These are phyloP conservation scores for Petasospora rhodanensis DNA, from an alignment of 1,139 yeast genomes.

Conservation along the genomic window DNA sequence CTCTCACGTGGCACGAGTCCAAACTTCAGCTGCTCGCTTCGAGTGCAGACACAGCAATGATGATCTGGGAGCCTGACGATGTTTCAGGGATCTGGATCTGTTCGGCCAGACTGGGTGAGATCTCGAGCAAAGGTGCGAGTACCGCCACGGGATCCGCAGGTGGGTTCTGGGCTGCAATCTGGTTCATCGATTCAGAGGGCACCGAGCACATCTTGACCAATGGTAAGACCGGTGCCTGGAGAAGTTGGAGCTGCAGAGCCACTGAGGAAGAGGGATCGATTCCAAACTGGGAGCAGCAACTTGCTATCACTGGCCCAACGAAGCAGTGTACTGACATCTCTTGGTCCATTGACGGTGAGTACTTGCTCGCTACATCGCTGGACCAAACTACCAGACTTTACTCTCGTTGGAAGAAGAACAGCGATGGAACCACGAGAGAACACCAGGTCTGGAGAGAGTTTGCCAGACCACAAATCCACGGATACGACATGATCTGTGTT, in stretches of 20 bases:
- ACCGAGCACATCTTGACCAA: slow-evolving; percentile 62
- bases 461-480: slow-evolving; percentile 97
- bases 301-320: slow-evolving; percentile 75
- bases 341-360: slow-evolving; percentile 72
- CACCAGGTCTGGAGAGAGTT: slow-evolving; percentile 73
- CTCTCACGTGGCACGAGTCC: slow-evolving; percentile 74
- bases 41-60: slow-evolving; percentile 89
- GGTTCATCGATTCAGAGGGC: slow-evolving; percentile 51
- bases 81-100: slow-evolving; percentile 92
- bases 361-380: slow-evolving; percentile 67
- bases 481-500: slow-evolving; percentile 92
- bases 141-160: slow-evolving; percentile 99
- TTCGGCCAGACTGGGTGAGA: slow-evolving; percentile 76
- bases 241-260: slow-evolving; percentile 59
- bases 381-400: slow-evolving; percentile 92
- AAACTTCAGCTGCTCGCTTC: slow-evolving; percentile 68
- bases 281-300: slow-evolving; percentile 44
- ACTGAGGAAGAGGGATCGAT: slow-evolving; percentile 29
- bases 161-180: slow-evolving; percentile 89
- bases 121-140: slow-evolving; percentile 93
- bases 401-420: slow-evolving; percentile 51
- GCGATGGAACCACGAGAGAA: slow-evolving; percentile 28
- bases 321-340: slow-evolving; percentile 71
- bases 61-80: slow-evolving; percentile 93
- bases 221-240: slow-evolving; percentile 91